Evolutionary conservation across 139 green algal species (phyloP), one percentile per base, ranked within the genome.

Genomic region (Trebouxia sp.): DNA sequence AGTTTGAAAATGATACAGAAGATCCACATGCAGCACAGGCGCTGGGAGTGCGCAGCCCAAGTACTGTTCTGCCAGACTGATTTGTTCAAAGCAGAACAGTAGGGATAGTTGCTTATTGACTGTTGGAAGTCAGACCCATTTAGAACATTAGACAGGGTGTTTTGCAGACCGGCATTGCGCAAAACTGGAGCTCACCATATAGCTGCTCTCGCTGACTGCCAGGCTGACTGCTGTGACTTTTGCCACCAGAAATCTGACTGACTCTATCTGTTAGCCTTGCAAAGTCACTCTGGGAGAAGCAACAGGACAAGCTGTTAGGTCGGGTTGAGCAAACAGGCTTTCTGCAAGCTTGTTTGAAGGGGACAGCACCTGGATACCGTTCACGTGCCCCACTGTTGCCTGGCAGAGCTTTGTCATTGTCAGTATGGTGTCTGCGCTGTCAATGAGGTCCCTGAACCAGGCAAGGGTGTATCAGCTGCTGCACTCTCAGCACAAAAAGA

Each of bases 341-440:
- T 53, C 3, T 14, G 15, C 1, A 10, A 53, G 47, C 14, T 53
- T 17, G 20, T 53, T 53, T 14, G 14, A 5, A 10, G n/a, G n/a
- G 35, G n/a, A 66, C 55, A 24, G 26, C 37, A 82, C 90, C 89
- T 95, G 90, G 26, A 96, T 88, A 26, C 53, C 43, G 0, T 55
- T 70, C 8, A 97, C 74, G 47, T 92, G 92, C 30, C 56, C 55
- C 26, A 94, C 67, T 15, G 96, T 88, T 32, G 65, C 69, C 17
- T 90, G 79, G 37, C 87, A 95, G 41, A 90, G 91, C 12, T 83
- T 85, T 1, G 90, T 70, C 55, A 98, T 98, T 12, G 82, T 80
- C 0, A 97, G 75, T 24, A 98, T 97, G 37, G 90, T 97, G 88
- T 98, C 96, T 0, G 95, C 92, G 48, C 89, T 96, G 51, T 94